Conservation (phyloP, 225 moss, liverwort and hornwort genomes). For the Marchantia polymorpha region DNA sequence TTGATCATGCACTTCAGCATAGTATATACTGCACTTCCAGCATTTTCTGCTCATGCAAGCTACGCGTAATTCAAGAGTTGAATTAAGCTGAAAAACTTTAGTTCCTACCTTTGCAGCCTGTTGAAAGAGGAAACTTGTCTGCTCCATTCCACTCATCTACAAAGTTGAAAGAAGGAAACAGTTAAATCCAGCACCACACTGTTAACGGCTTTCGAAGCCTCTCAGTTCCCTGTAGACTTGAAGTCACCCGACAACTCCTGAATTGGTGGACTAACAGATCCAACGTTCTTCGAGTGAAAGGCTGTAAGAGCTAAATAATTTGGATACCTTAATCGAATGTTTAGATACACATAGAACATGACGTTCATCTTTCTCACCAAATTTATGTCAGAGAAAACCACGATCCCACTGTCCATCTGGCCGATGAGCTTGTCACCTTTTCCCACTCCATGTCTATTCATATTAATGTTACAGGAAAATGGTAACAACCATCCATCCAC, state of each 20-base stretch:
- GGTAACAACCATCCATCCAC: constrained; percentile 90
- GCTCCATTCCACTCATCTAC: constrained; percentile 99
- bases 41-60: neutral
- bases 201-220: no score
- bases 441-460: constrained; percentile 27
- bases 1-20: neutral
- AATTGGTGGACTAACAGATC: no score
- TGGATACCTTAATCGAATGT: no score
- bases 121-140: constrained; percentile 94
- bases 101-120: constrained; percentile 78
- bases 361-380: constrained; percentile 41
- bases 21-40: neutral
- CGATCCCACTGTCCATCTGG: constrained; percentile 40
- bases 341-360: neutral
- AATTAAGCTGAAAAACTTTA: neutral
- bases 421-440: constrained; percentile 22
- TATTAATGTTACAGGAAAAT: constrained; percentile 21
- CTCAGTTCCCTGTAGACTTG: no score
- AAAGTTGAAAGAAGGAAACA: neutral
- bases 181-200: neutral
- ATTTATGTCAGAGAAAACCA: constrained; percentile 92
- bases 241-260: neutral
- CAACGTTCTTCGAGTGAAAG: no score
- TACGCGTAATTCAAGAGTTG: neutral
- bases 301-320: no score